Base-by-base conservation (phyloP, 2,329 filamentous ascomycete species). In the Monilinia fructigena region DNA sequence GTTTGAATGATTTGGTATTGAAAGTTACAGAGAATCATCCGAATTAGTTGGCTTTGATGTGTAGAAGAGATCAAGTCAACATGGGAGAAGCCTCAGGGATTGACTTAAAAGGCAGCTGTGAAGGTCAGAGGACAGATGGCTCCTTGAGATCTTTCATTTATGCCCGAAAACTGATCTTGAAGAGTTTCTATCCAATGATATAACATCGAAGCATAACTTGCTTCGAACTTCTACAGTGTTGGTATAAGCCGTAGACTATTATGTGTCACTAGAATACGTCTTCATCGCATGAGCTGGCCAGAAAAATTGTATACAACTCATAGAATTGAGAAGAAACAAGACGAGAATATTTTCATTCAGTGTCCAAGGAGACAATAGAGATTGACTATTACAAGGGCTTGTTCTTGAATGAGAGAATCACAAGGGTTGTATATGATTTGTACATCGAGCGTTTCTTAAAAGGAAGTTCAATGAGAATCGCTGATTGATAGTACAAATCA, bases 1-100 rank as follows among this genome's bases (percentile, higher is more conserved):
- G 55, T 40, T 35, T 65, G 28, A 69, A 65, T 50, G 63, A 68
- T 52, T 55, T 50, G 66, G 62, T 72, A 12, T 63, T 65, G 26
- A 63, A 38, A n/a, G 38, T 70, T 6, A 72, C 66, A 31, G 70
- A 66, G 35, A 50, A 54, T 50, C 50, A 48, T 7, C 66, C 63
- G 5, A 66, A 55, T 63, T 66, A 26, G 3, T 69, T 72, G 60
- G 63, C 66, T 38, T 35, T 6, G 55, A 8, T 67, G 58, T 18
- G 65, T 55, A 28, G 28, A 68, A 45, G 65, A 59, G 40, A 66
- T 65, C 50, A 69, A 68, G 59, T 48, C 11, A n/a, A 40, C 47
- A 14, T 66, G 68, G 67, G 38, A 58, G 54, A 63, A 66, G 45
- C 42, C 14, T 45, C 5, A 45, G 18, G 14, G 10, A 23, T 7